Evolutionary conservation across 1,284 basidiomycete genomes (phyloP).

Genomic region (Microbotryum scabiosae): DNA sequence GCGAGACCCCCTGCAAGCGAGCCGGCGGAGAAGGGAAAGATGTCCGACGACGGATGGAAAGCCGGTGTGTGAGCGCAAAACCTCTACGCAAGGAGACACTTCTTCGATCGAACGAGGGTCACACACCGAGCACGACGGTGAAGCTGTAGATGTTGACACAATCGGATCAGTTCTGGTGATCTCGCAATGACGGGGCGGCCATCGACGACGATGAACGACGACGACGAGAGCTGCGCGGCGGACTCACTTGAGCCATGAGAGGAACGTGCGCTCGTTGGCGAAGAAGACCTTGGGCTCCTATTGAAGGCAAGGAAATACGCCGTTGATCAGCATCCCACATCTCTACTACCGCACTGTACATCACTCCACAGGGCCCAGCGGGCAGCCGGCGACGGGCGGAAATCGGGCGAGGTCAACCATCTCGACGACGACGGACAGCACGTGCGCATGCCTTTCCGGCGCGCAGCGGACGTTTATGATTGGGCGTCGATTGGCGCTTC

Average conservation of each 20-base stretch:
- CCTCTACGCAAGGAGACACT: too few species aligned
- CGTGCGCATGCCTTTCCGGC: too few species aligned
- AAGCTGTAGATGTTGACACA: neutral
- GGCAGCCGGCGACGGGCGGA: neutral
- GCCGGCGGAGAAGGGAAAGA: neutral
- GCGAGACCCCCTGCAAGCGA: conserved; percentile 65
- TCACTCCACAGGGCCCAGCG: neutral
- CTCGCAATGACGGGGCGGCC: too few species aligned
- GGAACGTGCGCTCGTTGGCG: conserved; percentile 75
- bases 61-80: too few species aligned
- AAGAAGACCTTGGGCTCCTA: conserved; percentile 55
- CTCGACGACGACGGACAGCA: neutral
- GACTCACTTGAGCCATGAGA: conserved; percentile 61
- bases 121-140: neutral
- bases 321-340: conserved; percentile 5
- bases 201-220: too few species aligned
- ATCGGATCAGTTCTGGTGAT: too few species aligned
- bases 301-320: neutral
- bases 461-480: too few species aligned
- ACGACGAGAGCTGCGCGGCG: too few species aligned
- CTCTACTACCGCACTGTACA: neutral
- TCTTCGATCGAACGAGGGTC: neutral
- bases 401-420: neutral
- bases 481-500: neutral
- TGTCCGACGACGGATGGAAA: too few species aligned